Percentiles rank a stretch among this genome's conserved stretches.
Evolutionary conservation across 1,139 yeast genomes (phyloP).

Genomic region (Blastobotrys ciferrii): DNA sequence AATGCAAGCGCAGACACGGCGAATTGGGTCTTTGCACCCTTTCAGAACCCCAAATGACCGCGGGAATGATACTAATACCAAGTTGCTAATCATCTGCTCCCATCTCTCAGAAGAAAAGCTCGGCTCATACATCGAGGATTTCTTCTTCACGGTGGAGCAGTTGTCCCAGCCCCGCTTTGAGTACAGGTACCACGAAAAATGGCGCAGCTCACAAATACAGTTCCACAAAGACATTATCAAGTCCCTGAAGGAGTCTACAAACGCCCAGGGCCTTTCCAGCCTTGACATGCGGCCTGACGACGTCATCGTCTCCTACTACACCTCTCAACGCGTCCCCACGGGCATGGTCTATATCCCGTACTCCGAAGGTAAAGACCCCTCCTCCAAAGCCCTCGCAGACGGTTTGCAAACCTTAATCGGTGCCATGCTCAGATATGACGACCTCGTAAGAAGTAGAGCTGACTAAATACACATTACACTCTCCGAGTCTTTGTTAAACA

Average conservation of each 20-base stretch:
- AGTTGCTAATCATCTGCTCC: slow-evolving; percentile 49
- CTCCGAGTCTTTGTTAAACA: not conserved
- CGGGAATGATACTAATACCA: slow-evolving; percentile 61
- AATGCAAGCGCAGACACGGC: slow-evolving; percentile 49
- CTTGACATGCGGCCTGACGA: slow-evolving; percentile 62
- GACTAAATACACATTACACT: not conserved
- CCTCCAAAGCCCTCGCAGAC: slow-evolving; percentile 58
- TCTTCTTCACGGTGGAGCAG: slow-evolving; percentile 40
- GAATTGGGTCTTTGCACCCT: slow-evolving; percentile 58
- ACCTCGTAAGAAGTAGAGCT: slow-evolving; percentile 12
- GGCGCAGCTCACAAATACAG: slow-evolving; percentile 51
- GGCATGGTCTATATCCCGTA: slow-evolving; percentile 76
- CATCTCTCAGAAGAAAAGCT: slow-evolving; percentile 51
- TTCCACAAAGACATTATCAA: slow-evolving; percentile 47
- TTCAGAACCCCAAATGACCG: slow-evolving; percentile 64
- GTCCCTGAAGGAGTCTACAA: slow-evolving; percentile 53
- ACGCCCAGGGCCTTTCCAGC: slow-evolving; percentile 47
- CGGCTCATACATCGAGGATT: slow-evolving; percentile 42
- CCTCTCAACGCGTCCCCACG: slow-evolving; percentile 57
- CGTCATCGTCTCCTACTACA: slow-evolving; percentile 69
- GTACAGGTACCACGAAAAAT: slow-evolving; percentile 43
- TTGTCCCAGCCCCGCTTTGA: slow-evolving; percentile 43
- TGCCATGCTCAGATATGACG: slow-evolving; percentile 58
- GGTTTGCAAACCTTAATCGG: slow-evolving; percentile 60
- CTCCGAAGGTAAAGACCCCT: slow-evolving; percentile 60